A percentile compares a stretch with the other conserved stretches of the same genome.
Evolutionary conservation across 306 rosid genomes (phyloP).

Genomic region (Corylus avellana): DNA sequence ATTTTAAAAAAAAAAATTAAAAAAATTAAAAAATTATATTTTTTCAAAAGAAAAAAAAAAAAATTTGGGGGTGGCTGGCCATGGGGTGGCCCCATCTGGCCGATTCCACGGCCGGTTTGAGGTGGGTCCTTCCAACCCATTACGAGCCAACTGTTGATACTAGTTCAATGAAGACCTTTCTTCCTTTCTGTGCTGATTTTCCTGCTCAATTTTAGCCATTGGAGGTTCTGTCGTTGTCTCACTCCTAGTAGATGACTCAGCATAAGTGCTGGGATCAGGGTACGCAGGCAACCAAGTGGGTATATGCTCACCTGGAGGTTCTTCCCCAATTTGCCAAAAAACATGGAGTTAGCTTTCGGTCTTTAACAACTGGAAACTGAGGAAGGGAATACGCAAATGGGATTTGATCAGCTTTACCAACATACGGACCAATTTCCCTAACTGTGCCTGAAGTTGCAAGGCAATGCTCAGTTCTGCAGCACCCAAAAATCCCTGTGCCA

Average conservation of each 20-base stretch:
- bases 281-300: constrained; percentile 88
- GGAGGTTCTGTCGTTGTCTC: constrained; percentile 43
- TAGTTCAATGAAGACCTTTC: constrained; percentile 46
- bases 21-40: too few species aligned
- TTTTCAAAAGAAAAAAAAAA: too few species aligned
- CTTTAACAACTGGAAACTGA: constrained; percentile 64
- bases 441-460: constrained; percentile 62
- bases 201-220: constrained; percentile 41
- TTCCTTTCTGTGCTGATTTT: constrained; percentile 48
- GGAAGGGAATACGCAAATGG: constrained; percentile 63
- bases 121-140: constrained; percentile 49
- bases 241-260: constrained; percentile 26
- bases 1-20: too few species aligned
- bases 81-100: too few species aligned
- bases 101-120: too few species aligned
- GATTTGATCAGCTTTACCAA: constrained; percentile 39
- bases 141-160: constrained; percentile 48
- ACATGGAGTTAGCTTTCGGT: constrained; percentile 51
- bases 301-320: constrained; percentile 69
- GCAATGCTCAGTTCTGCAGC: constrained; percentile 73
- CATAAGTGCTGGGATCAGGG: constrained; percentile 58
- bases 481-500: constrained; percentile 65
- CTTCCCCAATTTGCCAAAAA: constrained; percentile 57
- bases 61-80: too few species aligned
- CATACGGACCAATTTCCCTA: constrained; percentile 49